Base-by-base conservation (phyloP, 2,329 filamentous ascomycete genomes). In the Ophiostoma sp. region DNA sequence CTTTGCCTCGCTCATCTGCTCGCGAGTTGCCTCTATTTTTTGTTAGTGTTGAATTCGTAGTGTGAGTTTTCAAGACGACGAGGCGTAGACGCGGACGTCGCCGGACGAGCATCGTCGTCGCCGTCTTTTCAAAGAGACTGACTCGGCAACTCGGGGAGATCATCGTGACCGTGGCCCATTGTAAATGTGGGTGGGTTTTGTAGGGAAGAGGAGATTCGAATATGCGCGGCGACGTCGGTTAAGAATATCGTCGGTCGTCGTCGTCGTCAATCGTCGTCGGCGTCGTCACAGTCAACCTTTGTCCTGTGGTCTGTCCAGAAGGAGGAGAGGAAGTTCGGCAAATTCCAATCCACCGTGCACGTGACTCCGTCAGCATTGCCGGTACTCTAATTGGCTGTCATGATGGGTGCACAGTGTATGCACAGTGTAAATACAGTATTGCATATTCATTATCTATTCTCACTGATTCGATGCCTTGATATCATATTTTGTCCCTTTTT, bases 1-100 rank as follows among this genome's bases (percentile, higher is more conserved):
- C 76, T 87, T 89, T 74, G 93, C 93, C 76, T 92, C 92, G 77
- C 91, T 89, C 94, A 98, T 98, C 80, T 95, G 91, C 83, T 96
- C 89, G 80, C 92, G 87, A 73, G 91, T 92, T 74, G 92, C 92
- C 79, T 85, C 89, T 92, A 27, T 11, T 1, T 11, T 1, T 11
- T 27, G 65, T 69, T 47, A 70, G 70, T 40, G 52, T 9, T 14
- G 27, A 27, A 27, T 27, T 27, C 27, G 27, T 27, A n/a, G 41
- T n/a, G 9, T 11, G 38, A 7, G n/a, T 27, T 27, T 27, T 5
- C 14, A 44, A 18, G 60, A 52, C 47, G n/a, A 52, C 47, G 47
- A 52, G 47, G 12, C 14, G 8, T 44, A 8, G 42, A 44, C 42
- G 8, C 16, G 12, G n/a, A 63, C 3, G 7, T n/a, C 5, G 8